Base-by-base conservation (phyloP, 2,329 filamentous ascomycete species). In the Curvularia eragrostidis region DNA sequence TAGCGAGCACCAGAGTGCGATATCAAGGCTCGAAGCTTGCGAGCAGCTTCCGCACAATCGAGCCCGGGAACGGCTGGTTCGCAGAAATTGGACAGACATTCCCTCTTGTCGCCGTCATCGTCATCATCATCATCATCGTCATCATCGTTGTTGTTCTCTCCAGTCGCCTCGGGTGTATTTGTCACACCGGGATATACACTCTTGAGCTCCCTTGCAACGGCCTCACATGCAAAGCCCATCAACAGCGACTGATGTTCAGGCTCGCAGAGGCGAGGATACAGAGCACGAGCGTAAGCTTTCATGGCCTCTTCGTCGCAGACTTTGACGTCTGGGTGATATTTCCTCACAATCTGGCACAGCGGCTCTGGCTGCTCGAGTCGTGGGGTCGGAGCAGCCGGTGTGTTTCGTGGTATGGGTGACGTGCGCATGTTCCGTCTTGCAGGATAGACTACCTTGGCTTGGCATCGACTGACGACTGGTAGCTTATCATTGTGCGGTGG, bases 251-350 rank as follows among this genome's bases (percentile, higher is more conserved):
- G 12, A 39, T 41, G 30, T 21, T 39, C 41, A 3, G 50, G 30
- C 4, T 61, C 54, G 38, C 58, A 61, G 13, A 58, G 41, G 12
- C 30, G 39, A 26, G 54, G 48, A 10, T 54, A 52, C 13, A 54
- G 9, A 10, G 26, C 34, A 26, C 39, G 42, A 41, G 42, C 47
- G 18, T 54, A 43, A 2, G 26, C 19, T 19, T 52, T 42, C 9
- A 54, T 23, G 2, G 21, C 28, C 18, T 48, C 42, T 42, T 58
- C 58, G 13, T 58, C 30, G 19, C 58, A 58, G 8, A 52, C 30
- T 5, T 34, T 18, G 19, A 54, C 26, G 8, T 21, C 36, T 28
- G 58, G 30, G n/a, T 58, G 50, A 21, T 58, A 54, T 21, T 28
- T 58, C 26, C 13, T 44, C n/a, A 52, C 30, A 12, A 60, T 28